A percentile compares a stretch with the other conserved stretches of the same genome.
These are phyloP conservation scores for Russula brevipes DNA, from an alignment of 768 basidiomycete genomes.

Conservation along the genomic window DNA sequence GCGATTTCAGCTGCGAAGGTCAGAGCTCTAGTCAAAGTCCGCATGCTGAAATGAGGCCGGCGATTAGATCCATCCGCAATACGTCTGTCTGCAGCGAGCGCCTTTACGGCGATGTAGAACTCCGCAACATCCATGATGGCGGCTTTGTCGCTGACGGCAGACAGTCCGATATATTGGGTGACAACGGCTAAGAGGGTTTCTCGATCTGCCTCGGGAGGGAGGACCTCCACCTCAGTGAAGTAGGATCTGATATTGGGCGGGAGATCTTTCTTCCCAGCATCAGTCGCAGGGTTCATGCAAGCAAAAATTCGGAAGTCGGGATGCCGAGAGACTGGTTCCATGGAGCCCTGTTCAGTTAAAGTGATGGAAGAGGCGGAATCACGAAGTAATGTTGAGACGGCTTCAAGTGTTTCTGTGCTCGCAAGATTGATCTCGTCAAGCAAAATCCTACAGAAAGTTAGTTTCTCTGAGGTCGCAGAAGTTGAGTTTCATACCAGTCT, in stretches of 20 bases:
- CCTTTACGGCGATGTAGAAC: conserved; percentile 80
- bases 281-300: conserved; percentile 99
- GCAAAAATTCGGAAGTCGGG: conserved; percentile 95
- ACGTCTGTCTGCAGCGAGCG: conserved; percentile 61
- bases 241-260: conserved; percentile 84
- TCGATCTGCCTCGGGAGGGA: conserved; percentile 87
- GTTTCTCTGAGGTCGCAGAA: not conserved
- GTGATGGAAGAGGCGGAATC: conserved; percentile 86
- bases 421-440: conserved; percentile 97
- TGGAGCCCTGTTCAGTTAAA: conserved; percentile 85
- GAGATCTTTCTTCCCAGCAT: conserved; percentile 96
- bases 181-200: conserved; percentile 87
- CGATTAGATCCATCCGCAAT: conserved; percentile 93
- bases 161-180: conserved; percentile 80
- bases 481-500: conserved; percentile 60
- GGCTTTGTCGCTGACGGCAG: conserved; percentile 77
- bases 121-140: conserved; percentile 89
- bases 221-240: conserved; percentile 94
- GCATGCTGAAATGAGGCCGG: conserved; percentile 94
- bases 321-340: conserved; percentile 87
- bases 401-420: conserved; percentile 90
- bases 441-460: conserved; percentile 58
- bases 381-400: conserved; percentile 81
- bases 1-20: conserved; percentile 85
- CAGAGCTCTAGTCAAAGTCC: conserved; percentile 85